Evolutionary conservation across 2,329 filamentous ascomycete genomes (phyloP).

Genomic region (Hypoxylon sp.): DNA sequence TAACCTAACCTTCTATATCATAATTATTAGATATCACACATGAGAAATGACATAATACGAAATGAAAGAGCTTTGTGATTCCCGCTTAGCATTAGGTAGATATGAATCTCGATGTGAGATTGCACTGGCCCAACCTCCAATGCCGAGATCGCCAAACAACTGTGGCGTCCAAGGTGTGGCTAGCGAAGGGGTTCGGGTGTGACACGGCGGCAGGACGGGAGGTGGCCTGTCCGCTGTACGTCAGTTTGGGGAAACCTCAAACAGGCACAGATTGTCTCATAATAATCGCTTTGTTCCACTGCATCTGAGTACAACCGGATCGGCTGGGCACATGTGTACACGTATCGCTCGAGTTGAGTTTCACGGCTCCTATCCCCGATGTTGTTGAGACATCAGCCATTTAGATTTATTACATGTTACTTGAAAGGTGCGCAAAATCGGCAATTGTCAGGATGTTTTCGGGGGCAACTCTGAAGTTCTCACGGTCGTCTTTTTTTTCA

Average conservation of each 20-base stretch:
- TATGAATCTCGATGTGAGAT: background rate
- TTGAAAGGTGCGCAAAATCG: conserved; percentile 35
- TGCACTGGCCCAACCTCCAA: background rate
- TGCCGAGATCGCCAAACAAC: background rate
- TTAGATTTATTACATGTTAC: conserved; percentile 36
- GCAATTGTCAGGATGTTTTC: conserved; percentile 42
- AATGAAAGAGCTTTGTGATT: too few species aligned
- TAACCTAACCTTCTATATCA: too few species aligned
- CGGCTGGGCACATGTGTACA: conserved; percentile 47
- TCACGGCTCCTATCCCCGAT: conserved; percentile 42
- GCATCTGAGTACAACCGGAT: conserved; percentile 48
- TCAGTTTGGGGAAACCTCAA: conserved; percentile 41
- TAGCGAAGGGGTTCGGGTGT: conserved; percentile 10
- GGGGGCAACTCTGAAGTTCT: conserved; percentile 36
- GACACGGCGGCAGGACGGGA: conserved; percentile 6
- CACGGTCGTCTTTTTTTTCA: conserved; percentile 31
- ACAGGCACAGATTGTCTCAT: conserved; percentile 45
- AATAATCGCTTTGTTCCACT: conserved; percentile 44
- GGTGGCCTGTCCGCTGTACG: conserved; percentile 33
- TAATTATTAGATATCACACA: too few species aligned
- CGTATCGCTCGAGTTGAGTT: conserved; percentile 46
- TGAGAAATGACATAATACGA: background rate
- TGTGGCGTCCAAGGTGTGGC: conserved; percentile 26
- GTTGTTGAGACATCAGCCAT: conserved; percentile 32
- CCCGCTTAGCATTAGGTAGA: background rate